Evolutionary conservation across 371 early-diverging fungal genomes (phyloP).

Genomic region (Coemansia sp.): DNA sequence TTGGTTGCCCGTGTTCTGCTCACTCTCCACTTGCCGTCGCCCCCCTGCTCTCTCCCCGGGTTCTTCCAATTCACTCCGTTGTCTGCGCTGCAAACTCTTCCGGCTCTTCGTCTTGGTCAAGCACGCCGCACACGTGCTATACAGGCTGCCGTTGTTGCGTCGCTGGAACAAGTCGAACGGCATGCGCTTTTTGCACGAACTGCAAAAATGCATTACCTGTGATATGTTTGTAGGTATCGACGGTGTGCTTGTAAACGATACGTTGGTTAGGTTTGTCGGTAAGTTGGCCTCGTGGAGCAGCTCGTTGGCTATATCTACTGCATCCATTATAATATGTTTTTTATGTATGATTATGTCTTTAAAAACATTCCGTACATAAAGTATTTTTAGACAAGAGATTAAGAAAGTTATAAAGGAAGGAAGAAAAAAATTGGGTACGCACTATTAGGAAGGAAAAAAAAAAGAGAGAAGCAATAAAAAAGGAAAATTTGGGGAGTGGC

Average conservation of each 20-base stretch:
- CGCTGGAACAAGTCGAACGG: slow-evolving; percentile 22
- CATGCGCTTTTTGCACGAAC: slow-evolving; percentile 39
- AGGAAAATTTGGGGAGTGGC: no score
- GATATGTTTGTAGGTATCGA: neutral
- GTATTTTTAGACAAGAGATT: neutral
- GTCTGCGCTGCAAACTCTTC: slow-evolving; percentile 11
- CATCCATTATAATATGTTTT: slow-evolving; percentile 5
- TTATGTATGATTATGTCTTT: no score
- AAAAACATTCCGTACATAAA: no score
- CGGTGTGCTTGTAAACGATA: neutral
- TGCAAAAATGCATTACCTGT: slow-evolving; percentile 22
- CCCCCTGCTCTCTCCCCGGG: neutral
- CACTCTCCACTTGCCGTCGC: neutral
- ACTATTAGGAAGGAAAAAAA: no score
- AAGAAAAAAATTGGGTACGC: no score
- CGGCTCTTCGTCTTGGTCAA: slow-evolving; percentile 23
- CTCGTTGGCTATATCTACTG: slow-evolving; percentile 9
- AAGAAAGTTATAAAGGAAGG: no score
- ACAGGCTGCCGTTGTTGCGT: slow-evolving; percentile 25
- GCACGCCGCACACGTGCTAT: slow-evolving; percentile 26
- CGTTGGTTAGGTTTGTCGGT: no score
- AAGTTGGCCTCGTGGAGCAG: slow-evolving; percentile 3
- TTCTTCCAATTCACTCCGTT: neutral
- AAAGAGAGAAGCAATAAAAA: no score
- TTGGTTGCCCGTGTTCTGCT: neutral